Conservation (phyloP, 2,329 filamentous ascomycete genomes). For the Pseudogymnoascus sp. region DNA sequence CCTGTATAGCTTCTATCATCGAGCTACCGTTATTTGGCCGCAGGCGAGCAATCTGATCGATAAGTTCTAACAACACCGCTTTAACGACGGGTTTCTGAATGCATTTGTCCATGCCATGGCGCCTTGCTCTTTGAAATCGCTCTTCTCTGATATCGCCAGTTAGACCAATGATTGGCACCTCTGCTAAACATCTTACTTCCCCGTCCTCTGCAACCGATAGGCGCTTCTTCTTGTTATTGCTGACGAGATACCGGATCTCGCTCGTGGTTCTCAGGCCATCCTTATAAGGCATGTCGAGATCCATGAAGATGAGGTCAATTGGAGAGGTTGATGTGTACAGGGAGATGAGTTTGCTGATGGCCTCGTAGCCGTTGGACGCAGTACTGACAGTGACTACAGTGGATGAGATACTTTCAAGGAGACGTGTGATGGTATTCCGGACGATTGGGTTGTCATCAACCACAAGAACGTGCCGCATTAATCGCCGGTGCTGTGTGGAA, state of each 20-base stretch:
- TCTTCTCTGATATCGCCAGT: neutral
- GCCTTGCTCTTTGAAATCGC: neutral
- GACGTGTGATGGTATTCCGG: constrained; percentile 45
- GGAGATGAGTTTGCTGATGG: constrained; percentile 41
- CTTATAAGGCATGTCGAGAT: constrained; percentile 60
- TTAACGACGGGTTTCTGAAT: neutral
- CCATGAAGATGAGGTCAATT: constrained; percentile 55
- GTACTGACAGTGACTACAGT: constrained; percentile 31
- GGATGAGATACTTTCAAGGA: constrained; percentile 38
- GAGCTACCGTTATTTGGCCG: neutral
- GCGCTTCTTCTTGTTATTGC: neutral
- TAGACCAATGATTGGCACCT: neutral
- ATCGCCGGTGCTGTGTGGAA: constrained; percentile 11
- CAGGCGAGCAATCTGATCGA: neutral
- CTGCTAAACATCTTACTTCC: neutral
- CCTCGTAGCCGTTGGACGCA: constrained; percentile 49
- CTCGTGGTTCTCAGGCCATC: neutral
- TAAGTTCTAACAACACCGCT: neutral
- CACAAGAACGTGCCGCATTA: constrained; percentile 35
- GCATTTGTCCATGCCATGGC: neutral
- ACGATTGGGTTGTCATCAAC: constrained; percentile 56
- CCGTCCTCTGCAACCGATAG: neutral
- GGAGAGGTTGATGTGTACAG: neutral
- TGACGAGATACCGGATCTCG: neutral
- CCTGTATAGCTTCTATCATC: neutral